Evolutionary conservation across 495 filamentous ascomycete genomes (phyloP).

Genomic region (Daldinia childiae): DNA sequence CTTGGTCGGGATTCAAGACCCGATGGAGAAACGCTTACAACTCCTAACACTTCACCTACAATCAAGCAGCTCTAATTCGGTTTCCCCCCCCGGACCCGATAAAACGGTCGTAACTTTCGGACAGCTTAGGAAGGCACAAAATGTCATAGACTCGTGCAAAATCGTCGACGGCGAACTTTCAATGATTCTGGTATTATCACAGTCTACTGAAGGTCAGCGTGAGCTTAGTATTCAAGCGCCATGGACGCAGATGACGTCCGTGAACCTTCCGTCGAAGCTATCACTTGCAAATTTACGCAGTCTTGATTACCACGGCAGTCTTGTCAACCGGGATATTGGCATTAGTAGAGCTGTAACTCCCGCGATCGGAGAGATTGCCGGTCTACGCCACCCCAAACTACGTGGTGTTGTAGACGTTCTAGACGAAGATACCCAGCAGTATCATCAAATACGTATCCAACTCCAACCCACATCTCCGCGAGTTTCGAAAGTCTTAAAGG

Average conservation of each 20-base stretch:
- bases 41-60: slow-evolving; percentile 69
- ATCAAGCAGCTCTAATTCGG: slow-evolving; percentile 37
- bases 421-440: slow-evolving; percentile 63
- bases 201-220: slow-evolving; percentile 66
- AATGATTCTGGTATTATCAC: slow-evolving; percentile 74
- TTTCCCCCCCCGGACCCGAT: slow-evolving; percentile 28
- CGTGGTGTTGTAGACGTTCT: slow-evolving; percentile 71
- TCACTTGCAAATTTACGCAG: slow-evolving; percentile 50
- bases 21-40: slow-evolving; percentile 71
- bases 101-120: slow-evolving; percentile 52
- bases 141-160: slow-evolving; percentile 78
- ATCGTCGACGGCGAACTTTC: slow-evolving; percentile 73
- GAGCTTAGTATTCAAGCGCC: slow-evolving; percentile 78
- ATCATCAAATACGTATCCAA: slow-evolving; percentile 72
- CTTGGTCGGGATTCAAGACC: slow-evolving; percentile 74
- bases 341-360: slow-evolving; percentile 45
- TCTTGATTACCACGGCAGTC: slow-evolving; percentile 52
- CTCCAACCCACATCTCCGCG: slow-evolving; percentile 70
- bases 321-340: slow-evolving; percentile 41
- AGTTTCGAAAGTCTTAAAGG: slow-evolving; percentile 66
- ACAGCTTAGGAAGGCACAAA: slow-evolving; percentile 60
- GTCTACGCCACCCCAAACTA: slow-evolving; percentile 55
- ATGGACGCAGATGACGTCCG: slow-evolving; percentile 70
- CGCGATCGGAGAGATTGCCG: slow-evolving; percentile 50
- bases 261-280: slow-evolving; percentile 60